Percentiles rank a stretch among this genome's conserved stretches.
phyloP scores from a whole-genome alignment of 495 filamentous ascomycete genomes.

The Staphylotrichum tortipilum region DNA sequence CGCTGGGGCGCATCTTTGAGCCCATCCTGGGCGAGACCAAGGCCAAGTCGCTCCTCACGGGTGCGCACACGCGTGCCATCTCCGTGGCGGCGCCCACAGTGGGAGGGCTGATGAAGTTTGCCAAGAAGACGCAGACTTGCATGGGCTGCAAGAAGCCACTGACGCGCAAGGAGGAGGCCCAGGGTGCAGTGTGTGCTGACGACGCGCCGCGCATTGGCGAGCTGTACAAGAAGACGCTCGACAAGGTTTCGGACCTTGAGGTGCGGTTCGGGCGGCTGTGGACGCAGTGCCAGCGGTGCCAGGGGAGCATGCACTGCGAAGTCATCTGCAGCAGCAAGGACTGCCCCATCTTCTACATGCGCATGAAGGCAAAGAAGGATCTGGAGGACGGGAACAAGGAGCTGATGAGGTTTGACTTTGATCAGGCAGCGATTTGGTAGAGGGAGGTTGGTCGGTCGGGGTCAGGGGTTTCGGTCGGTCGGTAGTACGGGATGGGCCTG shows the following conservation, averaged over 20 bases:
- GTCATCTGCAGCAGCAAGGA: constrained; percentile 95
- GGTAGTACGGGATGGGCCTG: background rate
- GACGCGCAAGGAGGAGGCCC: constrained; percentile 63
- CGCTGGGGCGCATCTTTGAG: constrained; percentile 91
- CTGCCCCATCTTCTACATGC: constrained; percentile 99
- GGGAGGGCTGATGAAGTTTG: constrained; percentile 95
- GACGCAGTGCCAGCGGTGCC: constrained; percentile 98
- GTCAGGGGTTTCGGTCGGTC: background rate
- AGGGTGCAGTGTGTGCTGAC: constrained; percentile 79
- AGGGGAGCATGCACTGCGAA: constrained; percentile 94
- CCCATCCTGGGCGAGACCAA: constrained; percentile 91
- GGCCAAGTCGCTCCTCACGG: constrained; percentile 68
- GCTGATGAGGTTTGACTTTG: constrained; percentile 79
- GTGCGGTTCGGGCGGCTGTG: constrained; percentile 87
- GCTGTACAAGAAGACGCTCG: constrained; percentile 84
- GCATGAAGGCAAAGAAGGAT: constrained; percentile 99
- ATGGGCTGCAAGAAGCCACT: constrained; percentile 99
- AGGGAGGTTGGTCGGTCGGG: background rate
- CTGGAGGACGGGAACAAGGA: constrained; percentile 93
- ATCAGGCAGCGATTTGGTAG: constrained; percentile 47
- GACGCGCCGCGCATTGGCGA: constrained; percentile 81
- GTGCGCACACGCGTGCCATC: constrained; percentile 88
- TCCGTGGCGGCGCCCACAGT: constrained; percentile 80
- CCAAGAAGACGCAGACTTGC: constrained; percentile 94
- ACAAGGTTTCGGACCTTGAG: constrained; percentile 82